A percentile compares a stretch with the other conserved stretches of the same genome.
Evolutionary conservation across 345 rosid species (phyloP).

Genomic region (Orychophragmus violaceus): DNA sequence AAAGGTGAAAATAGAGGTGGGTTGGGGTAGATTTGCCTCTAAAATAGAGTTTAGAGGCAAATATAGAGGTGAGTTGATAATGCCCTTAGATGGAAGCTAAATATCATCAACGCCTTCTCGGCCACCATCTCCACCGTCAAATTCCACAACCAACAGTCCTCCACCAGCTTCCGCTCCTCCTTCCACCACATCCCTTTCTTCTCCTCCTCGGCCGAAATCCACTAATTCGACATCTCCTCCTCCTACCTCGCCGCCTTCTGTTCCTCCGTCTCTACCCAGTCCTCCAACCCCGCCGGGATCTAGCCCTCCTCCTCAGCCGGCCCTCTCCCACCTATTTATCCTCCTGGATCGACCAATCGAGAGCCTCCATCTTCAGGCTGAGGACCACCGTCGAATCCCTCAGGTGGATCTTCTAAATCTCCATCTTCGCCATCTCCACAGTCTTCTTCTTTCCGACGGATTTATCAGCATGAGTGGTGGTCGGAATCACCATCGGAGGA

Average conservation of each 20-base stretch:
- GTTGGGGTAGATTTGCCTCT: too few relatives aligned
- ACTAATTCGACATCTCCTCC: conserved; percentile 30
- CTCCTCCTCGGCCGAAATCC: conserved; percentile 38
- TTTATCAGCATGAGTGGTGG: conserved; percentile 48
- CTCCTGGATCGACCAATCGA: background rate
- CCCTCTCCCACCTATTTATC: background rate
- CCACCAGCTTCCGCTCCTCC: conserved; percentile 40
- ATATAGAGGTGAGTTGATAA: too few relatives aligned
- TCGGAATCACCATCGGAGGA: conserved; percentile 55
- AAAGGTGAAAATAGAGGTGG: too few relatives aligned
- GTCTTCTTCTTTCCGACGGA: background rate
- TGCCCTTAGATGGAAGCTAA: too few relatives aligned
- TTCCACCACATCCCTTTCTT: conserved; percentile 27
- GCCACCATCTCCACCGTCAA: conserved; percentile 35
- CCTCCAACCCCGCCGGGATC: conserved; percentile 9
- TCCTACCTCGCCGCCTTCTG: conserved; percentile 32
- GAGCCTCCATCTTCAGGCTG: conserved; percentile 20
- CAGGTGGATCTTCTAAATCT: conserved; percentile 2
- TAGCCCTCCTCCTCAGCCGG: background rate
- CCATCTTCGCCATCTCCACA: conserved; percentile 25
- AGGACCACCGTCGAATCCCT: too few relatives aligned
- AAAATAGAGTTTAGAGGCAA: too few relatives aligned
- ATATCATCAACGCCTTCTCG: conserved; percentile 47
- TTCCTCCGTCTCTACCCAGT: conserved; percentile 33
- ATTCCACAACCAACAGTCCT: conserved; percentile 38